Conservation (phyloP, 208 protist species). For the Angomonas desouzai region DNA sequence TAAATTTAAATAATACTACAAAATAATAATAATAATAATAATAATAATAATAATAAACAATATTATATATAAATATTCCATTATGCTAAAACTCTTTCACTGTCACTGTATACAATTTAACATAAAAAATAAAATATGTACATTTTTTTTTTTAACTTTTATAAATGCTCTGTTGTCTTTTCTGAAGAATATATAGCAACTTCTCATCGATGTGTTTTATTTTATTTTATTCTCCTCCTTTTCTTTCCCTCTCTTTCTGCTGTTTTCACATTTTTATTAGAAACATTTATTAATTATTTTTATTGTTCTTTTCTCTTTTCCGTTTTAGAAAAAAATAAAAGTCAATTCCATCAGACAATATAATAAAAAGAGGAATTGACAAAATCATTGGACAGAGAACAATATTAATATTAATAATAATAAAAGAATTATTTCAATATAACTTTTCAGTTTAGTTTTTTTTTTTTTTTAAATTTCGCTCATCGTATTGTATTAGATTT, state of each 20-base stretch:
- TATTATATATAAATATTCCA: constrained; percentile 5
- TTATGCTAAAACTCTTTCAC: background rate
- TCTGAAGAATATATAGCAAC: background rate
- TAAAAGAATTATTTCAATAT: background rate
- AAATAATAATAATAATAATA: constrained; percentile 12
- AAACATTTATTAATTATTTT: constrained; percentile 5
- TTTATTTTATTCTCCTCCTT: background rate
- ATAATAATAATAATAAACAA: constrained; percentile 1
- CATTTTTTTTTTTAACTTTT: background rate
- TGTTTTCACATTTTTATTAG: background rate
- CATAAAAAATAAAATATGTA: background rate
- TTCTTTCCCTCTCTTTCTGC: constrained; percentile 1
- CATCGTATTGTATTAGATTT: background rate
- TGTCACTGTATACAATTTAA: background rate
- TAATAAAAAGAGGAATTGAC: too few species aligned
- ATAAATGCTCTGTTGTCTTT: background rate
- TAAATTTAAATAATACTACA: constrained; percentile 8
- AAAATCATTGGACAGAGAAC: too few species aligned
- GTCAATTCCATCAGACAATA: too few species aligned
- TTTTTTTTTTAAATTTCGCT: constrained; percentile 2
- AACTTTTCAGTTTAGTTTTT: background rate
- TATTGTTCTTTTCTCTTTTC: constrained; percentile 4
- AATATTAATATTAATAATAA: background rate
- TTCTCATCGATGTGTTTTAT: background rate
- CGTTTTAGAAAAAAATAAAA: too few species aligned